Conservation (phyloP, 2,329 filamentous ascomycete species). For the Boeremia exigua region DNA sequence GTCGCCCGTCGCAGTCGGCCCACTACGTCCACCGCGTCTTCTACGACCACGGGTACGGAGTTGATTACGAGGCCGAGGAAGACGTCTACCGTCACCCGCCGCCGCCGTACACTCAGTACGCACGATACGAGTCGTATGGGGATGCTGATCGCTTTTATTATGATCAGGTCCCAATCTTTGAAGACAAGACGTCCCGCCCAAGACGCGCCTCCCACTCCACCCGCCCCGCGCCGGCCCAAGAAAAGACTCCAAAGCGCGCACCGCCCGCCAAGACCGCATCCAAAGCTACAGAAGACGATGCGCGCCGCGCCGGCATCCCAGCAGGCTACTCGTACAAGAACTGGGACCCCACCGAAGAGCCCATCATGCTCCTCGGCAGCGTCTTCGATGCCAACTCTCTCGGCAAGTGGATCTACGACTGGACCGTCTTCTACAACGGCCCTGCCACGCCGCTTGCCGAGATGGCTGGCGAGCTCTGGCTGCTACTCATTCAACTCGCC, state of each 20-base stretch:
- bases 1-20: conserved; percentile 58
- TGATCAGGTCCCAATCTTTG: conserved; percentile 57
- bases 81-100: conserved; percentile 54
- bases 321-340: conserved; percentile 94
- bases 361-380: conserved; percentile 91
- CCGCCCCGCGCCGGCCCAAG: conserved; percentile 45
- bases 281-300: conserved; percentile 70
- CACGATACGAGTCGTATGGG: conserved; percentile 61
- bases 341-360: conserved; percentile 94
- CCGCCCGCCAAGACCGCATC: conserved; percentile 44
- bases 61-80: conserved; percentile 56
- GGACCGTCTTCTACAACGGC: conserved; percentile 91
- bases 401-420: conserved; percentile 99
- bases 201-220: conserved; percentile 63
- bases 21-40: conserved; percentile 64
- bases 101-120: conserved; percentile 57
- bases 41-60: conserved; percentile 58
- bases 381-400: conserved; percentile 98
- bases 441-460: conserved; percentile 84
- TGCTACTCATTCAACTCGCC: conserved; percentile 89
- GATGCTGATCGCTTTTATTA: conserved; percentile 61
- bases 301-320: conserved; percentile 72
- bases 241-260: conserved; percentile 45
- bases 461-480: conserved; percentile 92
- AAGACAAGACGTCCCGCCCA: conserved; percentile 52